These are phyloP conservation scores for Talaromyces atroroseus DNA, from an alignment of 2,329 filamentous ascomycete genomes.

Conservation along the genomic window DNA sequence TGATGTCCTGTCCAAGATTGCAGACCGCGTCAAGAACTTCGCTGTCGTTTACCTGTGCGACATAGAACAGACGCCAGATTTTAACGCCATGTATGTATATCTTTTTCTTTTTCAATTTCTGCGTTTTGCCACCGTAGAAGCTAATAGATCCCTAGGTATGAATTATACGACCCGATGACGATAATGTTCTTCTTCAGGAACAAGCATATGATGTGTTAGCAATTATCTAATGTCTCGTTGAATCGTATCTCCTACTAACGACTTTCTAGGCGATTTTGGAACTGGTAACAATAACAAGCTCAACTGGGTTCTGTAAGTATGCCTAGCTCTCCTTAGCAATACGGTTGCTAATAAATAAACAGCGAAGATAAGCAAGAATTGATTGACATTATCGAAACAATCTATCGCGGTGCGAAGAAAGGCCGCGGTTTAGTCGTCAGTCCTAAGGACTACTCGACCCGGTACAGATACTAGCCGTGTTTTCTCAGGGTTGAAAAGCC, in stretches of 20 bases:
- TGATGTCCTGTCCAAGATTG: slow-evolving; percentile 91
- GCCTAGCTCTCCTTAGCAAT: not conserved
- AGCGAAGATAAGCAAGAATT: slow-evolving; percentile 92
- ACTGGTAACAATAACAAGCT: slow-evolving; percentile 99
- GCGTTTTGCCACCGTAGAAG: slow-evolving; percentile 33
- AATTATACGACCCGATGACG: slow-evolving; percentile 65
- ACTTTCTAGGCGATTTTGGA: slow-evolving; percentile 62
- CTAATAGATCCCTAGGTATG: slow-evolving; percentile 4
- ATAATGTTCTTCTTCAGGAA: slow-evolving; percentile 98
- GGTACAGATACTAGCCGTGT: slow-evolving; percentile 57
- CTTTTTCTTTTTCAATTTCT: slow-evolving; percentile 49
- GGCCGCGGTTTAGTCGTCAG: slow-evolving; percentile 93
- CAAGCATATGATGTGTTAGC: slow-evolving; percentile 74
- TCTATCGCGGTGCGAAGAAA: slow-evolving; percentile 98
- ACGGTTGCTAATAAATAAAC: not conserved
- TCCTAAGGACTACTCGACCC: slow-evolving; percentile 72
- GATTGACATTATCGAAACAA: slow-evolving; percentile 96
- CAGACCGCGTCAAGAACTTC: slow-evolving; percentile 76
- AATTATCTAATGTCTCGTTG: not conserved
- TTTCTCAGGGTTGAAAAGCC: not conserved
- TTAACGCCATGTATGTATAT: slow-evolving; percentile 79
- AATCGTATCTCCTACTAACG: not conserved
- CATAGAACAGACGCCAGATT: slow-evolving; percentile 83
- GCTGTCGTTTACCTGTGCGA: slow-evolving; percentile 83
- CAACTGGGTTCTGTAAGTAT: slow-evolving; percentile 68